A percentile compares a stretch with the other conserved stretches of the same genome.
Conservation (phyloP, 177 flowering plant genomes). For the Vitis hybrid region DNA sequence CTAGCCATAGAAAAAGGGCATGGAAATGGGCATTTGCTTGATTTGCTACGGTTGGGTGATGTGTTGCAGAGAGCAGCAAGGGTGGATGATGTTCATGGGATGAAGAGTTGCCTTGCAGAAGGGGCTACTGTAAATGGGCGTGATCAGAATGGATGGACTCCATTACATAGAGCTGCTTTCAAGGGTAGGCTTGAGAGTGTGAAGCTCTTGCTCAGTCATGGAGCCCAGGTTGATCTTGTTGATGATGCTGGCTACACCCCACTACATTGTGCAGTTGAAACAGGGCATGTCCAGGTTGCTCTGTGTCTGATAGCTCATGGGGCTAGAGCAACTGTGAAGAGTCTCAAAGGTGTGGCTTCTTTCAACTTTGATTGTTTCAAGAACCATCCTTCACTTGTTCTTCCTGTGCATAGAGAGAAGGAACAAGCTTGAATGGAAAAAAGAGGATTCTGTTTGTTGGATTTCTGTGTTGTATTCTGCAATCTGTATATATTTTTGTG, state of each 20-base stretch:
- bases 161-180: constrained; percentile 69
- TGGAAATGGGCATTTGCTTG: constrained; percentile 40
- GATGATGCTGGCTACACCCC: constrained; percentile 70
- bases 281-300: constrained; percentile 59
- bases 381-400: constrained; percentile 32
- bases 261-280: constrained; percentile 66
- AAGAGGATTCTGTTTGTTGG: not conserved
- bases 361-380: constrained; percentile 28
- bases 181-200: constrained; percentile 61
- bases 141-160: constrained; percentile 80
- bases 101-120: constrained; percentile 51
- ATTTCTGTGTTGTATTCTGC: not conserved
- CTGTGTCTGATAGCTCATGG: constrained; percentile 49
- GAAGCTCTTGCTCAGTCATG: constrained; percentile 48
- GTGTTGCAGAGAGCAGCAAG: constrained; percentile 56
- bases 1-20: constrained; percentile 56
- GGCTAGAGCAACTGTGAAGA: constrained; percentile 42
- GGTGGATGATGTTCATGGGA: constrained; percentile 41
- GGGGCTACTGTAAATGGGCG: constrained; percentile 57
- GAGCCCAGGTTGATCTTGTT: constrained; percentile 50
- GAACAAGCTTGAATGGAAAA: constrained; percentile 18
- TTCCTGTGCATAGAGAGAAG: constrained; percentile 24
- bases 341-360: constrained; percentile 29
- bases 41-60: constrained; percentile 47
- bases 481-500: not conserved